Evolutionary conservation across 768 basidiomycete species (phyloP), one percentile per base, ranked within the genome.

Genomic region (Suillus discolor): DNA sequence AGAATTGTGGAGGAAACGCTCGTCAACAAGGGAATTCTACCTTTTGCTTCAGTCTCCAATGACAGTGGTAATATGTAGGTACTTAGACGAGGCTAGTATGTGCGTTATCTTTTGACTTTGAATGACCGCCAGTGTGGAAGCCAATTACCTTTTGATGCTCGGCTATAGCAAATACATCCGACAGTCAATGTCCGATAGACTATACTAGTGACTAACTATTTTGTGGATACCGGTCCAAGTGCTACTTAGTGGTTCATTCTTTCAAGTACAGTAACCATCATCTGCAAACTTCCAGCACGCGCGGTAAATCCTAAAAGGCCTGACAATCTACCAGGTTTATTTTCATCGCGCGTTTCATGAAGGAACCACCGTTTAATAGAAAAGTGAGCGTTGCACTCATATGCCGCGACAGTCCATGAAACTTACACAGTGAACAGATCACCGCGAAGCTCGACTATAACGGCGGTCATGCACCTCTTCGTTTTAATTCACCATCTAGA

Each of bases 1-100:
- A 86, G 80, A 68, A 78, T 86, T 4, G 89, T 91, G 9, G 81
- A 86, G 68, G 82, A 84, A 25, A 80, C 85, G 7, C 71, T 91
- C 66, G 78, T 69, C 34, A 82, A 81, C 73, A 84, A 84, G 67
- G 83, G 81, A 82, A 85, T 71, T 82, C 80, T 36, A 34, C 54
- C 47, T 51, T 5, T 61, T 36, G 20, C n/a, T 51, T 8, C 16
- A 53, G 53, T 11, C 53, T 54, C 28, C 23, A 20, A n/a, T 38
- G 62, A 51, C n/a, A 13, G 20, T 12, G 23, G 23, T 23, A 3
- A 2, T 31, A 28, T 16, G 28, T 9, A 31, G 53, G 53, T 54
- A 54, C 28, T 54, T 34, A 18, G 28, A 20, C 16, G 53, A 54
- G 16, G 28, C 16, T 16, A 25, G 13, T 7, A 47, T 62, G 47